Evolutionary conservation across 2,329 filamentous ascomycete species (phyloP).

Genomic region (Trichoderma sp.): DNA sequence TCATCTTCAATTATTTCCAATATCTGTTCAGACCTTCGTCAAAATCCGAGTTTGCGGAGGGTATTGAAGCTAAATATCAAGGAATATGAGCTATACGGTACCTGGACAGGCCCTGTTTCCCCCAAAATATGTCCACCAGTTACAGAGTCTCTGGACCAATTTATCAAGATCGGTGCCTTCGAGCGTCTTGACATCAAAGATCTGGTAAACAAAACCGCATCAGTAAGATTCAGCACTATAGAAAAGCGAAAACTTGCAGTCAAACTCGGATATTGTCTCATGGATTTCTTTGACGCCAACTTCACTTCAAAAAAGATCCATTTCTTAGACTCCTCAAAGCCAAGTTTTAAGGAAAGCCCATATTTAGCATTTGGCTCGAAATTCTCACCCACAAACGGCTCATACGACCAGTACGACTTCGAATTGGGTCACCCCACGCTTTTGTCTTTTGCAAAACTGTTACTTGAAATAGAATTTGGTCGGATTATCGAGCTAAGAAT

Average conservation of each 20-base stretch:
- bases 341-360: not conserved
- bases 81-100: not conserved
- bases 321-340: constrained; percentile 9
- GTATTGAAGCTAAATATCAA: constrained; percentile 1
- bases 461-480: constrained; percentile 11
- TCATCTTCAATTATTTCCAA: not conserved
- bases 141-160: constrained; percentile 24
- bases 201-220: not conserved
- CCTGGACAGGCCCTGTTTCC: not conserved
- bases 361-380: constrained; percentile 16
- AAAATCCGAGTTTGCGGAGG: not conserved
- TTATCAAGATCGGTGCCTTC: constrained; percentile 25
- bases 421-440: constrained; percentile 6
- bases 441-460: constrained; percentile 4
- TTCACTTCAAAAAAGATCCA: constrained; percentile 23
- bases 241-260: constrained; percentile 28
- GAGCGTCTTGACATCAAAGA: not conserved
- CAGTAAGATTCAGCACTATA: not conserved
- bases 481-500: not conserved
- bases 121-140: not conserved
- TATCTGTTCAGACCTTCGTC: constrained; percentile 3
- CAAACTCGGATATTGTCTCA: constrained; percentile 26
- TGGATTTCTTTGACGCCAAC: constrained; percentile 29
- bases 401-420: constrained; percentile 1
- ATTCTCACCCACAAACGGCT: not conserved